These are phyloP conservation scores for Exophiala calicioides DNA, from an alignment of 2,329 filamentous ascomycete genomes.

Conservation along the genomic window DNA sequence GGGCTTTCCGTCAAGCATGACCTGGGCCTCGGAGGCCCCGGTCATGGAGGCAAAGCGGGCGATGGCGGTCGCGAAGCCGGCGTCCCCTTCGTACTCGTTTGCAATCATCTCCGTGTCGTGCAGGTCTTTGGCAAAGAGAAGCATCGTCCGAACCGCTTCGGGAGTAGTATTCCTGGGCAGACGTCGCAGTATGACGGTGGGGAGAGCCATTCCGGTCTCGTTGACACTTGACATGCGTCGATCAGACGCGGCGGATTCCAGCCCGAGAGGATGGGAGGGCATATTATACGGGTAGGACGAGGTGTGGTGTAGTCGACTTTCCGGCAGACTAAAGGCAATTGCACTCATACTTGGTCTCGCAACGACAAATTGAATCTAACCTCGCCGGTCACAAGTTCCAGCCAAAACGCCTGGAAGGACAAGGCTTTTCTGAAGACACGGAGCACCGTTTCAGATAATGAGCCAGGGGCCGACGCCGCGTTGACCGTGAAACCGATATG, in stretches of 20 bases:
- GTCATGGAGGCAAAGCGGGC: conserved; percentile 59
- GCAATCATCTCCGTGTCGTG: conserved; percentile 60
- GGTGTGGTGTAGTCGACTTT: conserved; percentile 17
- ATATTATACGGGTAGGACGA: conserved; percentile 19
- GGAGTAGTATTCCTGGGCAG: conserved; percentile 60
- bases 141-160: conserved; percentile 62
- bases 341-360: conserved; percentile 19
- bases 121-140: conserved; percentile 66
- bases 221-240: conserved; percentile 31
- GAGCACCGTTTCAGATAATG: conserved; percentile 3
- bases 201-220: conserved; percentile 23
- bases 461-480: not conserved
- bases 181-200: conserved; percentile 59
- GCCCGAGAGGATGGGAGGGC: conserved; percentile 7
- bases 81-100: conserved; percentile 57
- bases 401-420: not conserved
- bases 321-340: conserved; percentile 19
- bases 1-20: conserved; percentile 62
- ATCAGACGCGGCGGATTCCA: conserved; percentile 25
- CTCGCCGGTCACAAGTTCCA: conserved; percentile 8
- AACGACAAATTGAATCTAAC: conserved; percentile 4
- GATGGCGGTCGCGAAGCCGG: conserved; percentile 58
- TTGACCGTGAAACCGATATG: not conserved
- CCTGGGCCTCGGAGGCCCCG: conserved; percentile 61
- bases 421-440: not conserved